Percentiles rank a stretch among this genome's conserved stretches.
Conservation (phyloP, 345 rosid genomes). For the Lepidium aucheri region DNA sequence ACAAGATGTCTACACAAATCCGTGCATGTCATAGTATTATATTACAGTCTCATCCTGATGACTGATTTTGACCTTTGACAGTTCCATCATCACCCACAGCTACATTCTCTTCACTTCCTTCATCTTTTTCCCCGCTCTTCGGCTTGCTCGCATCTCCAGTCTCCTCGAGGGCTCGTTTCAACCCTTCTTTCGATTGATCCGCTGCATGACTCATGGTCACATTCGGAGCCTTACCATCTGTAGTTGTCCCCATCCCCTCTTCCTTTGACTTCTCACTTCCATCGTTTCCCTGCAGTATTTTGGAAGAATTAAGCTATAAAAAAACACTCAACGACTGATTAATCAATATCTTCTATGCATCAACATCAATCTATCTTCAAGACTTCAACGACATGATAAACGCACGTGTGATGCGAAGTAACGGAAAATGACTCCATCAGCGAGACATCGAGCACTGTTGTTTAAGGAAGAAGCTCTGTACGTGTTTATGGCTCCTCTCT, state of each 20-base stretch:
- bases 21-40: too few relatives aligned
- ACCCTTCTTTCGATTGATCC: conserved; percentile 2
- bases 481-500: conserved; percentile 11
- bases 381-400: background rate
- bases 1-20: too few relatives aligned
- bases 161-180: conserved; percentile 16
- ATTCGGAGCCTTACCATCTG: conserved; percentile 25
- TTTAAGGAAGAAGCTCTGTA: background rate
- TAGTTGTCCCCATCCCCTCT: conserved; percentile 25
- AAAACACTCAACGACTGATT: background rate
- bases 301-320: background rate
- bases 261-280: background rate
- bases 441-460: background rate
- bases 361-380: too few relatives aligned
- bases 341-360: background rate
- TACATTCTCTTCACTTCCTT: background rate
- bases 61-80: conserved; percentile 18
- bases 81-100: conserved; percentile 15
- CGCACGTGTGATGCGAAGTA: conserved; percentile 11
- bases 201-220: conserved; percentile 20
- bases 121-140: background rate
- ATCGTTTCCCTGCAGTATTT: conserved; percentile 3
- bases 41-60: conserved; percentile 6
- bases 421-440: conserved; percentile 2
- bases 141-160: conserved; percentile 14